Percentiles rank a stretch among this genome's conserved stretches.
Conservation (phyloP, 768 basidiomycete genomes). For the Macrolepiota fuliginosa region DNA sequence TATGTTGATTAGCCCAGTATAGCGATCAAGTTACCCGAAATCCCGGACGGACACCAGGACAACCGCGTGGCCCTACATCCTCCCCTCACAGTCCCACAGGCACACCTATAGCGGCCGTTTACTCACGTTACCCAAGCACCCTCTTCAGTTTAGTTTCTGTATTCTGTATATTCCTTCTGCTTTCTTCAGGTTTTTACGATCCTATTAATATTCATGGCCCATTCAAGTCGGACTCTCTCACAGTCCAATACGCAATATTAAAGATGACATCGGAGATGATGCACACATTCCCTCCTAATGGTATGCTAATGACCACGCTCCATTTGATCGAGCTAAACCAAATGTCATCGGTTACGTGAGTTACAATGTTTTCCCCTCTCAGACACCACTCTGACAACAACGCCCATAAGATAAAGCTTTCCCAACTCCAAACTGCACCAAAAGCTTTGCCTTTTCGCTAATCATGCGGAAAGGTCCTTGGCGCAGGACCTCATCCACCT, state of each 20-base stretch:
- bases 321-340: background rate
- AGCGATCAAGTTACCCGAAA: slow-evolving; percentile 7
- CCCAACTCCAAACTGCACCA: background rate
- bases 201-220: background rate
- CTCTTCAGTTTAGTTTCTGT: background rate
- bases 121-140: background rate
- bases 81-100: background rate
- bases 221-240: background rate
- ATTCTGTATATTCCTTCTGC: background rate
- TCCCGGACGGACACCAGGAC: slow-evolving; percentile 6
- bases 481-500: background rate
- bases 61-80: slow-evolving; percentile 6
- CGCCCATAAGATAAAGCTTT: background rate
- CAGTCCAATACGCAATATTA: background rate
- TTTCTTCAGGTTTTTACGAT: background rate
- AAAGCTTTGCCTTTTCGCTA: background rate
- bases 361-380: background rate
- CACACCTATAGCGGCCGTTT: background rate
- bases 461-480: background rate
- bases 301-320: background rate
- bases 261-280: background rate
- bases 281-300: background rate
- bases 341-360: background rate
- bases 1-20: slow-evolving; percentile 8
- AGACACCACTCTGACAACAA: background rate